Percentiles rank a stretch among this genome's conserved stretches.
Evolutionary conservation across 2,329 filamentous ascomycete genomes (phyloP).

Genomic region (Davidsoniella australis): DNA sequence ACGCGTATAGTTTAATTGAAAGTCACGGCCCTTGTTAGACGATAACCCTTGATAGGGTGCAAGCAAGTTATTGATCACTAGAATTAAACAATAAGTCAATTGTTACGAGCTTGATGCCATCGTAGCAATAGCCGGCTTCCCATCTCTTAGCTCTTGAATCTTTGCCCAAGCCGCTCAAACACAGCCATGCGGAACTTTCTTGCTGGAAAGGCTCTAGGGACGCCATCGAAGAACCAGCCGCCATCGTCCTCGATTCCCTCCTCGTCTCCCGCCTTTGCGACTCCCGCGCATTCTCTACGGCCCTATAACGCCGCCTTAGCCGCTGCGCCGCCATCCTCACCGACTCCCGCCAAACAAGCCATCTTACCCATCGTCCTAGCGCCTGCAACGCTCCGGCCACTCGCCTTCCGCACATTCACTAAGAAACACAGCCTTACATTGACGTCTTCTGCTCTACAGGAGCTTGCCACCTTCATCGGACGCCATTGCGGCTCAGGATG

Average conservation of each 20-base stretch:
- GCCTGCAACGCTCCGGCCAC: slow-evolving; percentile 66
- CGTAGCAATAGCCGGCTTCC: not conserved
- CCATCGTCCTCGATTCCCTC: slow-evolving; percentile 54
- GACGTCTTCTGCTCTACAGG: slow-evolving; percentile 69
- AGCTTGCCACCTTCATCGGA: slow-evolving; percentile 77
- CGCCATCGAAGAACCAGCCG: slow-evolving; percentile 14
- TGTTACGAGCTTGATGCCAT: not conserved
- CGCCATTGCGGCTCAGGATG: slow-evolving; percentile 90
- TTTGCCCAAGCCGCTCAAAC: not conserved
- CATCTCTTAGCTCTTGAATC: not conserved
- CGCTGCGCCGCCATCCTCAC: slow-evolving; percentile 17
- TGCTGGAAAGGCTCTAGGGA: slow-evolving; percentile 12
- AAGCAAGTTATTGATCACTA: not conserved
- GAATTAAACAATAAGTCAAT: not conserved
- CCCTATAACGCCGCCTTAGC: slow-evolving; percentile 41
- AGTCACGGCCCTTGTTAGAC: not conserved
- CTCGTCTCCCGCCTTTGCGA: slow-evolving; percentile 80
- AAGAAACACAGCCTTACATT: slow-evolving; percentile 94
- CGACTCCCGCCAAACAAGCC: slow-evolving; percentile 20
- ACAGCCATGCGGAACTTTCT: slow-evolving; percentile 13
- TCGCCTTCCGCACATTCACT: slow-evolving; percentile 90
- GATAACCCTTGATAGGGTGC: not conserved
- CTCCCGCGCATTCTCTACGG: slow-evolving; percentile 62
- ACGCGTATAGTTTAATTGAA: slow-evolving; percentile 10
- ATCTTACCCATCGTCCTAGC: slow-evolving; percentile 83